Evolutionary conservation across 352 stramenopile genomes (phyloP).

Genomic region (Globisporangium spinosum): DNA sequence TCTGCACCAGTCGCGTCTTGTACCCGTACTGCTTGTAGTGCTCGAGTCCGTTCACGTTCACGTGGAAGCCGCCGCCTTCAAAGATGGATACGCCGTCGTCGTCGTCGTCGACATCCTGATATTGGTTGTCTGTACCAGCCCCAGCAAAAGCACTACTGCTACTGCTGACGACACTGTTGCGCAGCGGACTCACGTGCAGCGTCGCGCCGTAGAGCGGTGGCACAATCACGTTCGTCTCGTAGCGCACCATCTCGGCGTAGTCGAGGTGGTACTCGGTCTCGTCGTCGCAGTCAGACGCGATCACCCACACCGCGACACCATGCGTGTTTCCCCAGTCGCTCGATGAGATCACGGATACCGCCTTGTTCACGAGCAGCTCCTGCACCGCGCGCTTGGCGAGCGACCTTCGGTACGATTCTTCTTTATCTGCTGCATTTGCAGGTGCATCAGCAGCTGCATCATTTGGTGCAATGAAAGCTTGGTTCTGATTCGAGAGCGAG

Average conservation of each 20-base stretch:
- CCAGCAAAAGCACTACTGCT: neutral
- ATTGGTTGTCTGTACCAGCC: neutral
- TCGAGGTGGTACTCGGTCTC: conserved; percentile 45
- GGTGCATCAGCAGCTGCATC: neutral
- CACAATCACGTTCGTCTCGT: conserved; percentile 46
- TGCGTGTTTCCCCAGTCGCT: conserved; percentile 22
- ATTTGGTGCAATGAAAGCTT: neutral
- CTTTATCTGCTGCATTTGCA: conserved; percentile 8
- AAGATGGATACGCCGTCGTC: conserved; percentile 21
- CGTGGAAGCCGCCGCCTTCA: conserved; percentile 59
- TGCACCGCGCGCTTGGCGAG: conserved; percentile 44
- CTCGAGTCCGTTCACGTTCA: conserved; percentile 39
- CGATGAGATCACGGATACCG: conserved; percentile 4
- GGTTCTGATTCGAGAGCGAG: conserved; percentile 9
- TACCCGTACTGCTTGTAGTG: conserved; percentile 68
- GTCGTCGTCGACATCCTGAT: conserved; percentile 4
- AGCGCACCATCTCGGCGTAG: conserved; percentile 47
- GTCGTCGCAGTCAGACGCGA: conserved; percentile 36
- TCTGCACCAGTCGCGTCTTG: conserved; percentile 47
- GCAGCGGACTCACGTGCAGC: conserved; percentile 63
- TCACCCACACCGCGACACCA: conserved; percentile 44
- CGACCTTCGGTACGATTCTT: conserved; percentile 32
- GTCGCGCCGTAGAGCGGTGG: conserved; percentile 69
- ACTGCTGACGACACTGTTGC: conserved; percentile 1
- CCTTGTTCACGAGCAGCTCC: conserved; percentile 48